Evolutionary conservation across 2,329 filamentous ascomycete species (phyloP).

Genomic region (Fusarium tjaetaba): DNA sequence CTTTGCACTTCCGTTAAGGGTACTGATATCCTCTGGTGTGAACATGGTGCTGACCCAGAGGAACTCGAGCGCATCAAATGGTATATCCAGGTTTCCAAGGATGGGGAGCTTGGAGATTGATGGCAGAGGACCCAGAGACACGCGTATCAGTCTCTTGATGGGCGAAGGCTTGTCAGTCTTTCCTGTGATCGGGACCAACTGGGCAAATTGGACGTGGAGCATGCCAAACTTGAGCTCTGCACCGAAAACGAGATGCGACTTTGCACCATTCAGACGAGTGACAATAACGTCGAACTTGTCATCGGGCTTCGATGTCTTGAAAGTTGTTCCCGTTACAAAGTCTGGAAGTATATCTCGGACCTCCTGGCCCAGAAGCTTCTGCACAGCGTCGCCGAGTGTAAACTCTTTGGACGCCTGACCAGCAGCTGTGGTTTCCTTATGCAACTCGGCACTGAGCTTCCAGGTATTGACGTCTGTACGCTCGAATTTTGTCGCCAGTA

Average conservation of each 20-base stretch:
- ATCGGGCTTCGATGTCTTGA: accelerated
- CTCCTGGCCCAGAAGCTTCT: accelerated
- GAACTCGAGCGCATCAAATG: not conserved
- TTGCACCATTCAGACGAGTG: not conserved
- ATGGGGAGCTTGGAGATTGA: accelerated
- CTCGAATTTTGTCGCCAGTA: accelerated
- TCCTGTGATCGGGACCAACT: accelerated
- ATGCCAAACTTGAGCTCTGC: not conserved
- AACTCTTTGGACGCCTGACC: accelerated
- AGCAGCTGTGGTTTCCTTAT: accelerated
- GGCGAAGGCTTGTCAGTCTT: accelerated
- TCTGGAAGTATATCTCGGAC: accelerated
- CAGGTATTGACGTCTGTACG: accelerated
- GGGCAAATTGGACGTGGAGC: not conserved
- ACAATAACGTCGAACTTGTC: not conserved
- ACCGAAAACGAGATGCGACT: accelerated
- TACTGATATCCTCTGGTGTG: not conserved
- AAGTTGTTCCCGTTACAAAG: accelerated
- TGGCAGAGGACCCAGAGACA: accelerated
- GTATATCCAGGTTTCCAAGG: accelerated
- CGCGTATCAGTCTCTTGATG: accelerated
- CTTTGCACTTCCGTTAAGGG: accelerated
- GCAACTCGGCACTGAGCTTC: accelerated
- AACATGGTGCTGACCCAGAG: not conserved
- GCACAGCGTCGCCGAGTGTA: not conserved